Evolutionary conservation across 176 grass and related monocot species (phyloP).

Genomic region (Raddia guianensis): DNA sequence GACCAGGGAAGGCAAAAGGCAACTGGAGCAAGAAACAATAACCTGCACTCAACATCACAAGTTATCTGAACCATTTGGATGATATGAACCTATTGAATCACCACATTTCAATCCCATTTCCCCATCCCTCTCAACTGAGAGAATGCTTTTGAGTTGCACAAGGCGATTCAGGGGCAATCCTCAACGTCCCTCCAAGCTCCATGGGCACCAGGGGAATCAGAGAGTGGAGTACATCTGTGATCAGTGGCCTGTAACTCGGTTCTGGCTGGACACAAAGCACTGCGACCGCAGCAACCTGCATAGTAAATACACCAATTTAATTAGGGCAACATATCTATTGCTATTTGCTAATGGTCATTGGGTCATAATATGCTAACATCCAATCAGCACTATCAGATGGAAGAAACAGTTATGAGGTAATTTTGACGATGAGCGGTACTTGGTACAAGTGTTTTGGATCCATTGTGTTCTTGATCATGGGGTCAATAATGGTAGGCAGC

Average conservation of each 20-base stretch:
- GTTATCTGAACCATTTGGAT: slow-evolving; percentile 37
- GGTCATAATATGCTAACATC: too few relatives aligned
- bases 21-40: slow-evolving; percentile 26
- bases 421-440: slow-evolving; percentile 42
- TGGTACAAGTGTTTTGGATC: slow-evolving; percentile 96
- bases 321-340: not conserved
- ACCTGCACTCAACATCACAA: slow-evolving; percentile 14
- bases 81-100: slow-evolving; percentile 7
- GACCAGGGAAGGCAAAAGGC: slow-evolving; percentile 30
- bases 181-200: slow-evolving; percentile 88
- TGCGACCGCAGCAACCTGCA: slow-evolving; percentile 87
- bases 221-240: slow-evolving; percentile 94
- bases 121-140: slow-evolving; percentile 32
- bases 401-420: not conserved
- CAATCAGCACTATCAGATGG: too few relatives aligned
- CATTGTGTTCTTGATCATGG: slow-evolving; percentile 88
- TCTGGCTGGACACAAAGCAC: slow-evolving; percentile 94
- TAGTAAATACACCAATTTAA: not conserved
- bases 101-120: not conserved
- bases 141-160: slow-evolving; percentile 23
- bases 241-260: slow-evolving; percentile 91
- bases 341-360: too few relatives aligned
- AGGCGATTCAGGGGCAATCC: slow-evolving; percentile 41
- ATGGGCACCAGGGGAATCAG: slow-evolving; percentile 81
- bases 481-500: slow-evolving; percentile 89